phyloP scores from a whole-genome alignment of 108 stramenopile species.

The Fistulifera solaris region DNA sequence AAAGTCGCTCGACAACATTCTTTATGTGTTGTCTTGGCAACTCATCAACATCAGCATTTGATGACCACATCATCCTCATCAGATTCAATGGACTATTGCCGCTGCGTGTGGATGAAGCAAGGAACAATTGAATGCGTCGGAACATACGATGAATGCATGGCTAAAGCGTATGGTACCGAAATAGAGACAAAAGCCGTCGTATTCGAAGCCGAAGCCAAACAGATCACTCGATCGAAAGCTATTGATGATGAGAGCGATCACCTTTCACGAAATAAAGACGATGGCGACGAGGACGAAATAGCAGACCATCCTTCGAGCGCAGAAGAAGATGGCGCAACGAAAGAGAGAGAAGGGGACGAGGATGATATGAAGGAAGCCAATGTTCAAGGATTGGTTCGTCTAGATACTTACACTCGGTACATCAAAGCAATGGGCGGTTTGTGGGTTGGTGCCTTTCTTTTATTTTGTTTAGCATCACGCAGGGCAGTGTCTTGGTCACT shows the following conservation, averaged over 20 bases:
- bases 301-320: not conserved
- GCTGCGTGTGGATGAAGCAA: slow-evolving; percentile 67
- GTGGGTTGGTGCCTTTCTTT: slow-evolving; percentile 29
- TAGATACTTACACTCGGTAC: slow-evolving; percentile 66
- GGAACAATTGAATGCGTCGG: slow-evolving; percentile 58
- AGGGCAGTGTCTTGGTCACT: slow-evolving; percentile 40
- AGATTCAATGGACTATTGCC: slow-evolving; percentile 11
- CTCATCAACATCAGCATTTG: slow-evolving; percentile 88
- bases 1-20: slow-evolving; percentile 43
- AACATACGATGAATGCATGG: slow-evolving; percentile 50
- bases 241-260: not conserved
- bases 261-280: too few species aligned
- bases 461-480: slow-evolving; percentile 44
- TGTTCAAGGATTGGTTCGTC: slow-evolving; percentile 53
- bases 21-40: slow-evolving; percentile 68
- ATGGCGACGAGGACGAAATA: slow-evolving; percentile 1
- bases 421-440: slow-evolving; percentile 54
- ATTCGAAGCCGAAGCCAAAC: not conserved
- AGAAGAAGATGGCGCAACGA: not conserved
- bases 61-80: slow-evolving; percentile 1
- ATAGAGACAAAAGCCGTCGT: slow-evolving; percentile 12
- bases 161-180: slow-evolving; percentile 7
- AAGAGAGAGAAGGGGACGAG: not conserved
- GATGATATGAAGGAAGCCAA: slow-evolving; percentile 68
- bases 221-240: not conserved